Percentiles rank a stretch among this genome's conserved stretches.
phyloP scores from a whole-genome alignment of 148 eudicot species.

The Amaranthus cruentus region DNA sequence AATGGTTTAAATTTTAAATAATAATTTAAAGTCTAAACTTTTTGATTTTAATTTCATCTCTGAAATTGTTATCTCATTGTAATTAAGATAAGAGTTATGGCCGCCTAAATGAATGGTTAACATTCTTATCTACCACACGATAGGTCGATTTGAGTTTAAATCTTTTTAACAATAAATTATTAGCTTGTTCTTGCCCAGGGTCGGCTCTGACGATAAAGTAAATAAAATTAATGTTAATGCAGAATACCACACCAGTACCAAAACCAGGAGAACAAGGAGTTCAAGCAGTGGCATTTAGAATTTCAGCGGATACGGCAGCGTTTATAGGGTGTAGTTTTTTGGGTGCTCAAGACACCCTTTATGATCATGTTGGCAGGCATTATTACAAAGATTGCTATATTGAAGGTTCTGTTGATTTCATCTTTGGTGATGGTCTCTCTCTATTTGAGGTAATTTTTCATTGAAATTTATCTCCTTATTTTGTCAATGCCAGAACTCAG shows the following conservation, averaged over 20 bases:
- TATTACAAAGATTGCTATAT: conserved; percentile 89
- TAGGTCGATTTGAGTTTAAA: too few relatives aligned
- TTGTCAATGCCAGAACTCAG: too few relatives aligned
- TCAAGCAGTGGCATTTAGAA: conserved; percentile 86
- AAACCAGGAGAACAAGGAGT: conserved; percentile 57
- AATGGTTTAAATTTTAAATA: too few relatives aligned
- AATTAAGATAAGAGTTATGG: too few relatives aligned
- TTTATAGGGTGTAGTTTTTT: conserved; percentile 73
- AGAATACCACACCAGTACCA: conserved; percentile 83
- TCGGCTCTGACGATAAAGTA: too few relatives aligned
- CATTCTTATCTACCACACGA: too few relatives aligned
- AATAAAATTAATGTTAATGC: conserved; percentile 5
- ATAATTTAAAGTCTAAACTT: too few relatives aligned
- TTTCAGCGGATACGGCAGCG: conserved; percentile 80
- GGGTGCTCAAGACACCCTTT: conserved; percentile 91
- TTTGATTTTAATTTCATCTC: too few relatives aligned
- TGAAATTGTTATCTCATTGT: too few relatives aligned
- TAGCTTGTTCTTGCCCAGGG: too few relatives aligned
- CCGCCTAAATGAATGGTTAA: too few relatives aligned
- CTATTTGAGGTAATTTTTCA: conserved; percentile 57
- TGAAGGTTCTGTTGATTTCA: conserved; percentile 93
- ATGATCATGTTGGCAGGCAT: conserved; percentile 85
- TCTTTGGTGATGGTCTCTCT: conserved; percentile 87
- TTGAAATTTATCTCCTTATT: not conserved
- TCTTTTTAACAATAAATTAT: too few relatives aligned